Evolutionary conservation across 1,284 basidiomycete species (phyloP).

Genomic region (Cryptococcus jaspeensis): DNA sequence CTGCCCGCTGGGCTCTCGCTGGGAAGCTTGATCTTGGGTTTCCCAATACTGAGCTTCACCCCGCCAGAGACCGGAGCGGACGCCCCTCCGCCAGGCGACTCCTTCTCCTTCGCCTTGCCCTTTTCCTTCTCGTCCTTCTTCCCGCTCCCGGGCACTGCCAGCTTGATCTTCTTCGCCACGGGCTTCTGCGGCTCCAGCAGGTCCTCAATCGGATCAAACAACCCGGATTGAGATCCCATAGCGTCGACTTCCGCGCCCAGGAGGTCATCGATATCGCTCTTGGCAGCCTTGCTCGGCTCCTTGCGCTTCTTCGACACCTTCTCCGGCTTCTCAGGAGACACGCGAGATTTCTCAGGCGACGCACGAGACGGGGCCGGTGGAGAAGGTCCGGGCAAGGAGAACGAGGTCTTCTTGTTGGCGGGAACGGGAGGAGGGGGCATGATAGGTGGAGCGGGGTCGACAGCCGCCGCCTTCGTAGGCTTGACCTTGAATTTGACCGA

Average conservation of each 20-base stretch:
- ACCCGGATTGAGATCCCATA: conserved; percentile 26
- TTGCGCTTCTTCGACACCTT: conserved; percentile 26
- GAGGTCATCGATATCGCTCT: conserved; percentile 41
- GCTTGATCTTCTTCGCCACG: conserved; percentile 38
- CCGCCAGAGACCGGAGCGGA: no score
- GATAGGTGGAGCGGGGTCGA: conserved; percentile 21
- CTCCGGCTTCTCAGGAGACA: conserved; percentile 19
- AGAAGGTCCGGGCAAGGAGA: background rate
- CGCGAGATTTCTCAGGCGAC: conserved; percentile 10
- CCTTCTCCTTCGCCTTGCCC: background rate
- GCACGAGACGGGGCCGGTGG: conserved; percentile 8
- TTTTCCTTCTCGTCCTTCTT: background rate
- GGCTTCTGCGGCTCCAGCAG: conserved; percentile 25
- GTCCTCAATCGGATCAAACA: conserved; percentile 26
- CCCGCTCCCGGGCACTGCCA: conserved; percentile 1
- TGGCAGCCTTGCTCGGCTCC: conserved; percentile 6
- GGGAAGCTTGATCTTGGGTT: conserved; percentile 1
- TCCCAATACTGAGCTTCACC: background rate
- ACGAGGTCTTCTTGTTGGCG: conserved; percentile 4
- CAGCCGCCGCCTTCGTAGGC: conserved; percentile 27
- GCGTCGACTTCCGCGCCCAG: conserved; percentile 48
- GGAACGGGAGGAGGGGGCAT: conserved; percentile 49
- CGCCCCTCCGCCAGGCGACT: no score
- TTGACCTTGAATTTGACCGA: conserved; percentile 38
- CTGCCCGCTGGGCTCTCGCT: background rate